phyloP scores from a whole-genome alignment of 305 asterid species.

The Solanum hybrid region DNA sequence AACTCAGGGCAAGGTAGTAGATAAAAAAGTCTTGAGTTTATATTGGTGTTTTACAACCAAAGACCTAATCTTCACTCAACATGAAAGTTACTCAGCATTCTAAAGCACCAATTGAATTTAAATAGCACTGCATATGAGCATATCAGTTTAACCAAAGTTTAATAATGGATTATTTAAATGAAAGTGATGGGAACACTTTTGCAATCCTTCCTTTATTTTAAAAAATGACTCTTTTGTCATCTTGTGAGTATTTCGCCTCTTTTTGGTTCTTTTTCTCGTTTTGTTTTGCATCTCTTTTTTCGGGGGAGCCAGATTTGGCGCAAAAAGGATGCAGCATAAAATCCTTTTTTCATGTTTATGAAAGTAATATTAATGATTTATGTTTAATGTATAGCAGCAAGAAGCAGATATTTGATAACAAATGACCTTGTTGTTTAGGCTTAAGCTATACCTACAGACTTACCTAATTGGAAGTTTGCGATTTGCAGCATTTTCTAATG shows the following conservation, averaged over 20 bases:
- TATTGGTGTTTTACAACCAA: background rate
- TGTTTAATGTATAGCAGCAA: background rate
- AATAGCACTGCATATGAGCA: background rate
- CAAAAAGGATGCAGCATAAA: background rate
- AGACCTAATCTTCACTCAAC: background rate
- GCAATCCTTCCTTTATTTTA: background rate
- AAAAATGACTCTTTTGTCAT: background rate
- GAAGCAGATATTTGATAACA: background rate
- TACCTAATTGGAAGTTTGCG: slow-evolving; percentile 60
- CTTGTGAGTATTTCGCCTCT: background rate
- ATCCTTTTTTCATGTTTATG: background rate
- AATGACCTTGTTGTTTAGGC: background rate
- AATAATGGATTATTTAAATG: background rate
- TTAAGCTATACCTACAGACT: background rate
- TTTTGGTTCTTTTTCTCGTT: background rate
- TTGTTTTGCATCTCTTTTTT: background rate
- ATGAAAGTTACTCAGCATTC: background rate
- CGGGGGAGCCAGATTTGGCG: background rate
- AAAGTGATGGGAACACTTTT: background rate
- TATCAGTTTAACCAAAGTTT: background rate
- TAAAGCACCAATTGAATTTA: background rate
- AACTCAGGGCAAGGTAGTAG: background rate
- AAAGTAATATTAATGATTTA: background rate
- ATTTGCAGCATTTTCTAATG: slow-evolving; percentile 57
- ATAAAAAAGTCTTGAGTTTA: background rate